Conservation (phyloP, 2,329 filamentous ascomycete species). For the Ceratocystis variospora region DNA sequence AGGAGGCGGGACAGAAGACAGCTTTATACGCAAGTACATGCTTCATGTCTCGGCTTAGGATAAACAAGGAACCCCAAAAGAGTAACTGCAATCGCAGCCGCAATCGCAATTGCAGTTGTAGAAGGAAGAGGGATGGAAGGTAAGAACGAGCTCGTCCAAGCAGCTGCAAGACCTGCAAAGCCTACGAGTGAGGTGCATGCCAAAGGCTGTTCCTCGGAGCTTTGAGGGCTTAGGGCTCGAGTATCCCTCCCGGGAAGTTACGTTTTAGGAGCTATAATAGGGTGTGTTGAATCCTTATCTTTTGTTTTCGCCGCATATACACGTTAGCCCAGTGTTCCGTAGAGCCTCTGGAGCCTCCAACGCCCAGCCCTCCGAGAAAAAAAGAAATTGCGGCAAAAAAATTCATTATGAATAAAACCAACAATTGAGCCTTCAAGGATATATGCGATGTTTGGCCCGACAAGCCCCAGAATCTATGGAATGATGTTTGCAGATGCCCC, state of each 20-base stretch:
- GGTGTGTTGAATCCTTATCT: background rate
- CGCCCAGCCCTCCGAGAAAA: too few species aligned
- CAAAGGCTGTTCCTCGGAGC: conserved; percentile 1
- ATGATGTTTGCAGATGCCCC: conserved; percentile 18
- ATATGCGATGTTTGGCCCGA: background rate
- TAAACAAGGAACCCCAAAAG: background rate
- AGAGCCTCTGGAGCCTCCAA: background rate
- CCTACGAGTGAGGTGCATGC: background rate
- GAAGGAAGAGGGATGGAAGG: background rate
- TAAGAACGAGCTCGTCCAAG: too few species aligned
- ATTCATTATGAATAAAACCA: background rate
- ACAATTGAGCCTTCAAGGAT: background rate
- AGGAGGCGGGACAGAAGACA: background rate
- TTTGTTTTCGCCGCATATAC: background rate
- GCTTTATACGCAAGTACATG: conserved; percentile 11
- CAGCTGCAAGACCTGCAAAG: too few species aligned
- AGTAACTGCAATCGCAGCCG: conserved; percentile 4
- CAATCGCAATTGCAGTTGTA: background rate
- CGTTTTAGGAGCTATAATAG: background rate
- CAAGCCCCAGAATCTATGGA: conserved; percentile 4
- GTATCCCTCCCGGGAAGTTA: background rate
- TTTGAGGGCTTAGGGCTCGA: background rate
- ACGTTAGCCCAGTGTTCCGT: background rate
- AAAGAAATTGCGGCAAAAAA: background rate
- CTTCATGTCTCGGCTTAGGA: background rate